A percentile compares a stretch with the other conserved stretches of the same genome.
phyloP scores from a whole-genome alignment of 2,329 filamentous ascomycete genomes.

The Paraconiothyrium brasiliense region DNA sequence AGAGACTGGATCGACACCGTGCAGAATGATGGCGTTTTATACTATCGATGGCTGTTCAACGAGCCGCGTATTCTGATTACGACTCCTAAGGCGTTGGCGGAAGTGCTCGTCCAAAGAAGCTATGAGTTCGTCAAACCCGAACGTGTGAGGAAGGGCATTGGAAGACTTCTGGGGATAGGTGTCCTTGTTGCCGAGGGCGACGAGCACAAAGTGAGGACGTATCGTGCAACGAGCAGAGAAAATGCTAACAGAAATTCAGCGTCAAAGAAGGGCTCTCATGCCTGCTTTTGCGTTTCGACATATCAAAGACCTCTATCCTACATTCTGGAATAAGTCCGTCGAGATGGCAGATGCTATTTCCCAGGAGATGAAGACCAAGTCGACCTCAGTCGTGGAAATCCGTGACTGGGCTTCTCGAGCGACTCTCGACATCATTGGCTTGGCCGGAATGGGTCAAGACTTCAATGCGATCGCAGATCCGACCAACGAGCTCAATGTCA shows the following conservation, averaged over 20 bases:
- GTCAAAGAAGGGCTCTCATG: slow-evolving; percentile 59
- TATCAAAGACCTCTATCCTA: slow-evolving; percentile 59
- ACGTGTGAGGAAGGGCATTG: slow-evolving; percentile 62
- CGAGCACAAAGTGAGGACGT: slow-evolving; percentile 73
- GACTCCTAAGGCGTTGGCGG: slow-evolving; percentile 57
- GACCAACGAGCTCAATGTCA: slow-evolving; percentile 61
- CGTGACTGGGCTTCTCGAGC: slow-evolving; percentile 60
- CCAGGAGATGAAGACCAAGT: slow-evolving; percentile 33
- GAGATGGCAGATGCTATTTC: slow-evolving; percentile 53
- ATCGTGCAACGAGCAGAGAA: background rate
- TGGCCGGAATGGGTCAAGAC: slow-evolving; percentile 65
- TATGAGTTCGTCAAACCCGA: slow-evolving; percentile 62
- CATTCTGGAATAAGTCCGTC: slow-evolving; percentile 60
- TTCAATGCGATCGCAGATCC: slow-evolving; percentile 63
- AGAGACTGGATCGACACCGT: slow-evolving; percentile 62
- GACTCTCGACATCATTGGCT: slow-evolving; percentile 67
- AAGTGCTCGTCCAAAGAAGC: slow-evolving; percentile 61
- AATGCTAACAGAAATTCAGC: slow-evolving; percentile 32
- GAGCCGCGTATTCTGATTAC: slow-evolving; percentile 57
- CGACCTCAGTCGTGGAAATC: slow-evolving; percentile 52
- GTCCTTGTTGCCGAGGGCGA: slow-evolving; percentile 88
- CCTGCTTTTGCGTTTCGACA: slow-evolving; percentile 62
- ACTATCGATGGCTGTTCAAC: slow-evolving; percentile 61
- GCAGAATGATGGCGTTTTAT: slow-evolving; percentile 65
- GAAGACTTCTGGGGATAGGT: slow-evolving; percentile 73